Evolutionary conservation across 352 stramenopile species (phyloP), one percentile per base, ranked within the genome.

Genomic region (Phytophthora cryptogea): DNA sequence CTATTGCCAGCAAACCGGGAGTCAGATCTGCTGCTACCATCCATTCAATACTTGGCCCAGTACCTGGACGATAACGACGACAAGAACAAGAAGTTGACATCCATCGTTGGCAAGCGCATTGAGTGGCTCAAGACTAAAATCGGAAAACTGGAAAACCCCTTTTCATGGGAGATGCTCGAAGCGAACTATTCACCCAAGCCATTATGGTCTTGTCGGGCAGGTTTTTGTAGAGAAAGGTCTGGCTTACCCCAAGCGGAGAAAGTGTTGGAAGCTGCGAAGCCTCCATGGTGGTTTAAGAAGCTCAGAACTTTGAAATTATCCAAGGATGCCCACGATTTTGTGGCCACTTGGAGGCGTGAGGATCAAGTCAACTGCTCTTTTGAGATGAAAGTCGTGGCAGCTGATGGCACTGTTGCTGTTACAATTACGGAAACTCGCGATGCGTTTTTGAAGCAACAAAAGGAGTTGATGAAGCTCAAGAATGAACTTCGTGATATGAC

Each of bases 351-450:
- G 42, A 46, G 32, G 41, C 51, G 52, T 13, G 30, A 44, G 23
- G n/a, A 45, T 3, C 54, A 42, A 35, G 14, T 17, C 5, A 30
- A 32, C 6, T 11, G 20, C 20, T 54, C 54, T 6, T 61, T 48
- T 14, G n/a, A 26, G n/a, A 54, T 61, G 26, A 7, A 41, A 32
- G 9, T 26, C 0, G 28, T 10, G 5, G 10, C 16, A 4, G 5
- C 20, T 10, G 8, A 33, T 1, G 41, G 33, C 3, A 32, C 6
- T 8, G 43, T 27, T 3, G 17, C 39, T 6, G 31, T 48, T 10
- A 35, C 43, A 11, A 61, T 61, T 4, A 54, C 42, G n/a, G 54
- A 61, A 20, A 54, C 54, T 28, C 35, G 27, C 7, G 26, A 5
- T 9, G 54, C 43, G 54, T 54, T 61, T 20, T 47, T n/a, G 3